A percentile compares a stretch with the other conserved stretches of the same genome.
Evolutionary conservation across 768 basidiomycete genomes (phyloP).

Genomic region (Lactarius deliciosus): DNA sequence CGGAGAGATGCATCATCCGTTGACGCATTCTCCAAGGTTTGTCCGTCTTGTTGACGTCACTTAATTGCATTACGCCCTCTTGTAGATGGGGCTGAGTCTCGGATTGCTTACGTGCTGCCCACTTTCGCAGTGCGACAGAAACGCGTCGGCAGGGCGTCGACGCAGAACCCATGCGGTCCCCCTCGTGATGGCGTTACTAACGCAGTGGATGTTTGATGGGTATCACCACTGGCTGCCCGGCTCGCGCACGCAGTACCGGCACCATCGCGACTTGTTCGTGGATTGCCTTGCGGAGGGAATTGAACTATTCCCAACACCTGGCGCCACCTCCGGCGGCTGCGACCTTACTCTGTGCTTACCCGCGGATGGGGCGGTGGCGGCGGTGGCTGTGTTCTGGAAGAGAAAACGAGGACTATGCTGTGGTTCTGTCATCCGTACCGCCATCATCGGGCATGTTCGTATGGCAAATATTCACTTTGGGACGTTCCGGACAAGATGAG

Average conservation of each 20-base stretch:
- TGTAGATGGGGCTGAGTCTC: slow-evolving; percentile 70
- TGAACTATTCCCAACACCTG: slow-evolving; percentile 46
- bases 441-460: slow-evolving; percentile 82
- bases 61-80: slow-evolving; percentile 17
- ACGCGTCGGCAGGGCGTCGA: slow-evolving; percentile 62
- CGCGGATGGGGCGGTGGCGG: slow-evolving; percentile 18
- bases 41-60: slow-evolving; percentile 1
- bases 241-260: slow-evolving; percentile 53
- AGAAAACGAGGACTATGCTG: slow-evolving; percentile 34
- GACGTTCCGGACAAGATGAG: slow-evolving; percentile 24
- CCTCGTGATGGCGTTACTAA: slow-evolving; percentile 58
- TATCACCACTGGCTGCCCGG: slow-evolving; percentile 78
- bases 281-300: slow-evolving; percentile 66
- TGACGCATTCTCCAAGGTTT: slow-evolving; percentile 76
- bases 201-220: slow-evolving; percentile 66
- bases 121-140: slow-evolving; percentile 74
- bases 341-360: slow-evolving; percentile 46
- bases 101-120: slow-evolving; percentile 82
- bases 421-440: slow-evolving; percentile 66
- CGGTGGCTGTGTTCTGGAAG: slow-evolving; percentile 39
- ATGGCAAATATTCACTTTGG: slow-evolving; percentile 56
- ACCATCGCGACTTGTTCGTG: slow-evolving; percentile 60
- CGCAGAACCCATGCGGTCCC: slow-evolving; percentile 76
- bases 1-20: slow-evolving; percentile 82
- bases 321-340: slow-evolving; percentile 38